A percentile compares a stretch with the other conserved stretches of the same genome.
phyloP scores from a whole-genome alignment of 768 basidiomycete genomes.

The Mycena indigotica region DNA sequence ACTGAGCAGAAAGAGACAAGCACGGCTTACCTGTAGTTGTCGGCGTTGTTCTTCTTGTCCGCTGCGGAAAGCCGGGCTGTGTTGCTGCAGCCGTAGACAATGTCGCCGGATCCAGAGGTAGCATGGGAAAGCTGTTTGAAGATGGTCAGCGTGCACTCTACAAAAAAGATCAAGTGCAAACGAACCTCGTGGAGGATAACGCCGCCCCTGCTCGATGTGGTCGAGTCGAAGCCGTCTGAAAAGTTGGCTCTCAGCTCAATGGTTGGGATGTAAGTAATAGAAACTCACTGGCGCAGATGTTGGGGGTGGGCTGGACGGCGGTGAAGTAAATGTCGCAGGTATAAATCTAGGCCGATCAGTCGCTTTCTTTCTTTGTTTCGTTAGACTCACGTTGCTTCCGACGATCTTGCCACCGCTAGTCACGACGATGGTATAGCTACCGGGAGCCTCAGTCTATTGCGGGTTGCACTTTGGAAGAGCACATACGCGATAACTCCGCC shows the following conservation, averaged over 20 bases:
- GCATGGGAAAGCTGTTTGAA: conserved; percentile 15
- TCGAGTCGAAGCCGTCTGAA: conserved; percentile 9
- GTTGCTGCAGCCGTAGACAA: conserved; percentile 13
- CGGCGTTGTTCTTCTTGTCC: conserved; percentile 16
- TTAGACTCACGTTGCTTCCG: conserved; percentile 11
- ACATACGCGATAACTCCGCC: conserved; percentile 7
- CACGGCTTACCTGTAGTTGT: conserved; percentile 12
- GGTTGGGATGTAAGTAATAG: neutral
- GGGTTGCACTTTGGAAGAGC: neutral
- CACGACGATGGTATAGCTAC: conserved; percentile 14
- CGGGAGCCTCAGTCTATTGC: neutral
- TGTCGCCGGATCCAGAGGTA: conserved; percentile 7
- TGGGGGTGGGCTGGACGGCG: neutral
- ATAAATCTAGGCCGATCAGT: conserved; percentile 3
- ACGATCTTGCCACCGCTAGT: conserved; percentile 9
- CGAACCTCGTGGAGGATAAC: conserved; percentile 18
- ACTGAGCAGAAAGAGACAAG: neutral
- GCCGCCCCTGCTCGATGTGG: conserved; percentile 13
- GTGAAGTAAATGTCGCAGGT: conserved; percentile 14
- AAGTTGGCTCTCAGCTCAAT: neutral
- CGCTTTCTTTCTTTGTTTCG: neutral
- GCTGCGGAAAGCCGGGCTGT: neutral
- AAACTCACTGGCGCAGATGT: conserved; percentile 1
- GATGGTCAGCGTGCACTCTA: too few species aligned
- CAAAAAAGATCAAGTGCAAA: too few species aligned